phyloP scores from a whole-genome alignment of 78 protist genomes.

The Diacronema lutheri region DNA sequence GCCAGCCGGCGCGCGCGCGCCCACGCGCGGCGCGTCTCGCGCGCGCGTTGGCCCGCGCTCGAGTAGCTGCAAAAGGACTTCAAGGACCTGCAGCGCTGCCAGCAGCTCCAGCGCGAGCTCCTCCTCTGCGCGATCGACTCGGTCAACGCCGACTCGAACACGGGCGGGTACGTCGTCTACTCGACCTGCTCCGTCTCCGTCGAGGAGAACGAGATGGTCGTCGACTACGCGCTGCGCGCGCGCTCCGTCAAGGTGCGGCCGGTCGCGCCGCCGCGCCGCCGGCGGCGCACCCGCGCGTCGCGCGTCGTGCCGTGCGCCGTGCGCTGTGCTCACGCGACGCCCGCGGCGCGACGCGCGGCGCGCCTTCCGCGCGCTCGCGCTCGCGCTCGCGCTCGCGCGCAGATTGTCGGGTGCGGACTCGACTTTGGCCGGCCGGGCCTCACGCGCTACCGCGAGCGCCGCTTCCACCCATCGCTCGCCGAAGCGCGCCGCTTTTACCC shows the following conservation, averaged over 20 bases:
- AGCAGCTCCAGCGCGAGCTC: conserved; percentile 91
- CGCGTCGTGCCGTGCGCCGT: too few relatives aligned
- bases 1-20: too few relatives aligned
- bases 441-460: conserved; percentile 29
- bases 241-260: too few relatives aligned
- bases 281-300: not conserved
- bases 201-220: conserved; percentile 95
- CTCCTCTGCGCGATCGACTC: conserved; percentile 94
- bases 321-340: too few relatives aligned
- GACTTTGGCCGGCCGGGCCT: conserved; percentile 71
- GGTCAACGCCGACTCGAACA: conserved; percentile 68
- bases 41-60: not conserved
- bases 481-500: conserved; percentile 91
- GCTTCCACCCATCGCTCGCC: conserved; percentile 77
- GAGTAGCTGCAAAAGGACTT: not conserved
- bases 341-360: not conserved
- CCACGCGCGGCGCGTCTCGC: not conserved
- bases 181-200: conserved; percentile 76
- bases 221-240: too few relatives aligned
- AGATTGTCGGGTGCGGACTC: conserved; percentile 82
- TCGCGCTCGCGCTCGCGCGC: not conserved
- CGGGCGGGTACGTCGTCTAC: conserved; percentile 43
- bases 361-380: not conserved
- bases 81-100: conserved; percentile 74
- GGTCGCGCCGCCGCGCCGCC: not conserved